Percentiles rank a stretch among this genome's conserved stretches.
These are phyloP conservation scores for Fomitopsis pinicola DNA, from an alignment of 1,284 basidiomycete genomes.

Conservation along the genomic window DNA sequence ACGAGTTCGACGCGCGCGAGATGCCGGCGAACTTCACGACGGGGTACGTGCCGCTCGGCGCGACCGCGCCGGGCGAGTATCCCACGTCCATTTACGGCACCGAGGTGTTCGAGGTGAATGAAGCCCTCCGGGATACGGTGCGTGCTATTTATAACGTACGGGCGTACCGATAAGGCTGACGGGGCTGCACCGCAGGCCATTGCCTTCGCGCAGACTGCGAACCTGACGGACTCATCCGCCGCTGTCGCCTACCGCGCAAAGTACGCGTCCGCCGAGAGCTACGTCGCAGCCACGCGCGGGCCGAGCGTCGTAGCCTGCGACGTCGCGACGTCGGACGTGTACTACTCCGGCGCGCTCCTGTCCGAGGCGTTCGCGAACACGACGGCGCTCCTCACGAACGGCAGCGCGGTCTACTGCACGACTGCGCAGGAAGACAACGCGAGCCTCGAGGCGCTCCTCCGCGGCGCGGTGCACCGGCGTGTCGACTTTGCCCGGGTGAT, in stretches of 20 bases:
- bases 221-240: slow-evolving; percentile 32
- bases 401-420: slow-evolving; percentile 35
- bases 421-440: slow-evolving; percentile 50
- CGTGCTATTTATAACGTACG: neutral
- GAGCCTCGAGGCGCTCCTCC: slow-evolving; percentile 38
- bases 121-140: slow-evolving; percentile 33
- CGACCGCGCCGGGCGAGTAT: slow-evolving; percentile 28
- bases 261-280: slow-evolving; percentile 26
- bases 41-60: slow-evolving; percentile 37
- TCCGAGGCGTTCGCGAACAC: slow-evolving; percentile 38
- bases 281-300: slow-evolving; percentile 20
- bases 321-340: slow-evolving; percentile 40
- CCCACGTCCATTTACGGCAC: slow-evolving; percentile 39
- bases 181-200: slow-evolving; percentile 17
- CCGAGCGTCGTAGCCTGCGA: slow-evolving; percentile 35
- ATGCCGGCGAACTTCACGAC: slow-evolving; percentile 39
- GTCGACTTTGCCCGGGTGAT: slow-evolving; percentile 43
- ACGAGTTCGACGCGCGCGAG: slow-evolving; percentile 44
- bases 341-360: slow-evolving; percentile 37
- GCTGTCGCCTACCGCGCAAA: slow-evolving; percentile 31
- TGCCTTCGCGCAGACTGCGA: slow-evolving; percentile 28
- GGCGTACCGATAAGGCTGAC: neutral
- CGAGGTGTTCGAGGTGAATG: slow-evolving; percentile 48
- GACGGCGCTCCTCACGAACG: slow-evolving; percentile 36
- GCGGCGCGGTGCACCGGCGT: slow-evolving; percentile 32